Evolutionary conservation across 176 grass and related monocot species (phyloP).

Genomic region (Phoenix roebelenii): DNA sequence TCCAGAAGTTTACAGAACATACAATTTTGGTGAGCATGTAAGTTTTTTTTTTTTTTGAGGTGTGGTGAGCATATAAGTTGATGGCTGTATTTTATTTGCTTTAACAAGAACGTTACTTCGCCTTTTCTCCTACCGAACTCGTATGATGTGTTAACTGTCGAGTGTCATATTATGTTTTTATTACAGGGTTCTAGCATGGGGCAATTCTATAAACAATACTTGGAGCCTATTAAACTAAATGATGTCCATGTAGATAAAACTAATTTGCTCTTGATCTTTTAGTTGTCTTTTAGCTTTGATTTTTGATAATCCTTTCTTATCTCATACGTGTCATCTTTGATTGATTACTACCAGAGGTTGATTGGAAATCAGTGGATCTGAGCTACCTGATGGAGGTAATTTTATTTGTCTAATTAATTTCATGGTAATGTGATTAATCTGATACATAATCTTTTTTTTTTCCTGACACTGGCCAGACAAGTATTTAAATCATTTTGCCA

Average conservation of each 20-base stretch:
- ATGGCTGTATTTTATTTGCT: too few relatives aligned
- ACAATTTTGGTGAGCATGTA: slow-evolving; percentile 98
- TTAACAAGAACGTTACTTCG: too few relatives aligned
- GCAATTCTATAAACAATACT: too few relatives aligned
- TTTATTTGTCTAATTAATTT: slow-evolving; percentile 4
- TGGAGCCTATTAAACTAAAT: too few relatives aligned
- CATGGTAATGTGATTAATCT: not conserved
- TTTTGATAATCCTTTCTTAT: not conserved
- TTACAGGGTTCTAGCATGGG: too few relatives aligned
- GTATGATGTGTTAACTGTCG: too few relatives aligned
- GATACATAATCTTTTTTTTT: not conserved
- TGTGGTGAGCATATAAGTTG: too few relatives aligned
- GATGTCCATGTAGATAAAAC: too few relatives aligned
- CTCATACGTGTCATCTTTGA: slow-evolving; percentile 4
- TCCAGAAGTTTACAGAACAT: slow-evolving; percentile 92
- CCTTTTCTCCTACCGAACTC: too few relatives aligned
- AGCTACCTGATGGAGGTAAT: slow-evolving; percentile 79
- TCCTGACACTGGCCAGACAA: slow-evolving; percentile 40
- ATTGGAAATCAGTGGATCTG: slow-evolving; percentile 77
- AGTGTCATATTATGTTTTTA: too few relatives aligned
- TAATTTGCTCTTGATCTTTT: too few relatives aligned
- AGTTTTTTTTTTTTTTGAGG: slow-evolving; percentile 6
- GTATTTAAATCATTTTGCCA: slow-evolving; percentile 48
- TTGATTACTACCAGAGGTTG: slow-evolving; percentile 40
- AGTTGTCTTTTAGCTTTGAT: slow-evolving; percentile 6